Evolutionary conservation across 768 basidiomycete genomes (phyloP), one percentile per base, ranked within the genome.

Genomic region (Collybia sordida): DNA sequence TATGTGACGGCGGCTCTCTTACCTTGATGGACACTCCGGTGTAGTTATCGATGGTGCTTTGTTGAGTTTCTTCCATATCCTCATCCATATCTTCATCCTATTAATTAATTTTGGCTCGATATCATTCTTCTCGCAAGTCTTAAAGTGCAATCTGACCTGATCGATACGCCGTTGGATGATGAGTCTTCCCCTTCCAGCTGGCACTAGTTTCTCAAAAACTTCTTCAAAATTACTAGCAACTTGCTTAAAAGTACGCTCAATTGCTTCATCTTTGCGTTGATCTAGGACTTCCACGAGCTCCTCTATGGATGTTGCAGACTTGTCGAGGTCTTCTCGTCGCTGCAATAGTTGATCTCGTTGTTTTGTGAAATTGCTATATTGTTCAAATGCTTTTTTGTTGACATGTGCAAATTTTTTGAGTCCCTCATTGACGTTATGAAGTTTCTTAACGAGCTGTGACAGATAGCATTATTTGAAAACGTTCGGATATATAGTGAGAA

Each of bases 371-470:
- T 93, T 95, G 65, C 82, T 91, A 73, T 97, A 98, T 66, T 98
- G 96, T 65, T 99, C 97, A 63, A 96, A 96, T 1, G 96, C 97
- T 63, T 98, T 98, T 78, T 99, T 99, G 77, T 99, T 99, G 54
- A 98, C 96, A 63, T 98, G 94, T 0, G 93, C 91, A 61, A 95
- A 99, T 66, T 94, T 96, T 67, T 97, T 96, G 59, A 99, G 73
- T 22, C 84, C 82, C 62, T 98, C 95, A 62, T 98, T 97, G 53
- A 94, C 86, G 12, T 79, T 76, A 57, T 96, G 94, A n/a, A 99
- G 77, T 56, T 89, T 89, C 71, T 93, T 96, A 60, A 95, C 83
- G 39, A 99, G 78, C 96, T 99, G 59, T 6, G 42, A 14, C 59
- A 4, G n/a, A 53, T 40, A 27, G 38, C 18, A 28, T 15, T 19